Evolutionary conservation across 352 stramenopile genomes (phyloP).

Genomic region (Phytophthora vignae): DNA sequence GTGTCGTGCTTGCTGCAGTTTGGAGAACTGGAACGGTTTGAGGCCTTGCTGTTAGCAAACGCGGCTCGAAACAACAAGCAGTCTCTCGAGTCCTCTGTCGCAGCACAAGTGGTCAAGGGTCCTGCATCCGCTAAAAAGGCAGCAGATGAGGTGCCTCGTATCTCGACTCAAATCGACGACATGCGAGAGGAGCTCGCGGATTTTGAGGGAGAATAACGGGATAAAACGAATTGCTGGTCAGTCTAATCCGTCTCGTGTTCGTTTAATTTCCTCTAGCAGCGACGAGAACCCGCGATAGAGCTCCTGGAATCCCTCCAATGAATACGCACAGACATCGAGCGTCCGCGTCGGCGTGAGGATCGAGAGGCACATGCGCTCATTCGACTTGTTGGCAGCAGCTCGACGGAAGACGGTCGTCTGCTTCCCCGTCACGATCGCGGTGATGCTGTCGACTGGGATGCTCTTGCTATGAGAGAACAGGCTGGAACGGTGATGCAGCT

Average conservation of each 20-base stretch:
- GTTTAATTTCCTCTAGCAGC: constrained; percentile 37
- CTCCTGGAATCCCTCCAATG: constrained; percentile 41
- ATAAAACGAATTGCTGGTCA: constrained; percentile 13
- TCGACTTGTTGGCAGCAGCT: constrained; percentile 29
- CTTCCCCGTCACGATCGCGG: constrained; percentile 46
- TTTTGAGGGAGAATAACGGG: constrained; percentile 12
- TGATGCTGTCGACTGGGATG: constrained; percentile 41
- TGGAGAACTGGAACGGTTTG: constrained; percentile 40
- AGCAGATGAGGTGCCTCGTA: constrained; percentile 13
- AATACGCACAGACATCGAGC: constrained; percentile 52
- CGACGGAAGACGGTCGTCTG: constrained; percentile 52
- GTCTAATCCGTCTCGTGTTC: constrained; percentile 23
- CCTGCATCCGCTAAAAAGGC: neutral
- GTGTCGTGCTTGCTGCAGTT: constrained; percentile 38
- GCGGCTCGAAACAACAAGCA: constrained; percentile 33
- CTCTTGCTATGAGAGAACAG: constrained; percentile 44
- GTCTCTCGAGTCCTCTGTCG: constrained; percentile 15
- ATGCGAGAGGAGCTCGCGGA: constrained; percentile 29
- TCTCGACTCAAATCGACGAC: constrained; percentile 23
- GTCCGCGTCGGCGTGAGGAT: constrained; percentile 48
- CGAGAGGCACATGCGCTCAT: constrained; percentile 45
- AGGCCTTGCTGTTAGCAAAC: constrained; percentile 27
- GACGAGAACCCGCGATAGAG: constrained; percentile 42
- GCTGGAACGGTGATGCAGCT: constrained; percentile 14
- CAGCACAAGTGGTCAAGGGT: constrained; percentile 26